phyloP scores from a whole-genome alignment of 192 early-diverging fungal genomes.

The Bifiguratus adelaidae region DNA sequence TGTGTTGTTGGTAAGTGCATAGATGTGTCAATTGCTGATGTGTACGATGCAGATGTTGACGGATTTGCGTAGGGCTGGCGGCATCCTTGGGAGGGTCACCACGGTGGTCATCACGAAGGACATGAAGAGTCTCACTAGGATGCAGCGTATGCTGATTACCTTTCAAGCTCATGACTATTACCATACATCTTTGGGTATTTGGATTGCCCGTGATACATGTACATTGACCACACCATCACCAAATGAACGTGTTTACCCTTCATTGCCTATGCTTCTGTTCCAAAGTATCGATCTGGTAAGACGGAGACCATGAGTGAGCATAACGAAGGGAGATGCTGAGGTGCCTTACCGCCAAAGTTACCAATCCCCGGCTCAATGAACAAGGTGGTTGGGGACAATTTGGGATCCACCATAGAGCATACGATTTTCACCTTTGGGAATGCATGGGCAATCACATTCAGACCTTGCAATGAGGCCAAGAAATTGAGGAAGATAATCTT shows the following conservation, averaged over 20 bases:
- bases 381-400: conserved; percentile 48
- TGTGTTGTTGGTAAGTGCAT: conserved; percentile 51
- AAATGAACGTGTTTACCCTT: too few species aligned
- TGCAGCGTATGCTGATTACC: too few species aligned
- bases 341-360: conserved; percentile 58
- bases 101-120: conserved; percentile 41
- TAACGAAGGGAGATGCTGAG: not conserved
- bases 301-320: not conserved
- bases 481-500: conserved; percentile 79
- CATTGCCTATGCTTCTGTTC: conserved; percentile 27
- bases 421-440: conserved; percentile 79
- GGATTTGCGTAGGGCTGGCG: conserved; percentile 36
- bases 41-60: not conserved
- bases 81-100: conserved; percentile 59
- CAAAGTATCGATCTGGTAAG: conserved; percentile 40
- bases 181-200: too few species aligned
- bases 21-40: not conserved
- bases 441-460: conserved; percentile 67
- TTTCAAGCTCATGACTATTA: too few species aligned
- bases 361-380: conserved; percentile 79
- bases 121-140: conserved; percentile 22
- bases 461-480: conserved; percentile 66
- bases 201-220: too few species aligned
- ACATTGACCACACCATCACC: not conserved
- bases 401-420: conserved; percentile 67